Evolutionary conservation across 2,329 filamentous ascomycete species (phyloP), one percentile per base, ranked within the genome.

Genomic region (Clonostachys solani): DNA sequence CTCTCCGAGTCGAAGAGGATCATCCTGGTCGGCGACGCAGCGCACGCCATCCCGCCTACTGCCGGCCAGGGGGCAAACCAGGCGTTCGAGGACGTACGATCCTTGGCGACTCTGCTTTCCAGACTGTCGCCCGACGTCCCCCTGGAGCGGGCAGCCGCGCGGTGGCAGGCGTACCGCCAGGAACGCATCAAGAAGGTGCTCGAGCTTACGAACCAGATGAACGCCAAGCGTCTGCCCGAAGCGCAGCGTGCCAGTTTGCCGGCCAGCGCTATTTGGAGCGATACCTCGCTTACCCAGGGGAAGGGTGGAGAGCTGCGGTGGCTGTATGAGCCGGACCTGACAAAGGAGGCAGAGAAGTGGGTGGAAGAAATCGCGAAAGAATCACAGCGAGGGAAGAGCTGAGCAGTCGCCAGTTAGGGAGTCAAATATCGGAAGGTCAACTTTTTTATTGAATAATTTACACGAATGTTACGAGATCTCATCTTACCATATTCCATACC

Each of bases 91-190:
- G 77, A 81, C 49, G 68, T 72, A 1, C 72, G 71, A 45, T 68
- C 65, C 0, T 64, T 78, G 19, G 67, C 72, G 3, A 55, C 71
- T 4, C 52, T 78, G 1, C 46, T 70, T 47, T 57, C 55, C 23
- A 43, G 18, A n/a, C 16, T 42, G 7, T n/a, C 13, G 45, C n/a
- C 13, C 6, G 42, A n/a, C 53, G 65, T 48, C 33, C 47, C 33
- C 48, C 50, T 40, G 50, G 40, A 12, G 56, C 43, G n/a, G 13
- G 64, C 58, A 2, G 54, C 67, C 34, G 60, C 52, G 18, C 61
- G 62, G 29, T 82, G 78, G 80, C 71, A 80, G 52, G 48, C 55
- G 0, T 69, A 71, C 12, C 61, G 78, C 9, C 72, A 78, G 54
- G 65, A 62, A 10, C 65, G 77, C 3, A 58, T 80, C 2, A 69